phyloP scores from a whole-genome alignment of 164 flowering plant species.

The Piper betle region DNA sequence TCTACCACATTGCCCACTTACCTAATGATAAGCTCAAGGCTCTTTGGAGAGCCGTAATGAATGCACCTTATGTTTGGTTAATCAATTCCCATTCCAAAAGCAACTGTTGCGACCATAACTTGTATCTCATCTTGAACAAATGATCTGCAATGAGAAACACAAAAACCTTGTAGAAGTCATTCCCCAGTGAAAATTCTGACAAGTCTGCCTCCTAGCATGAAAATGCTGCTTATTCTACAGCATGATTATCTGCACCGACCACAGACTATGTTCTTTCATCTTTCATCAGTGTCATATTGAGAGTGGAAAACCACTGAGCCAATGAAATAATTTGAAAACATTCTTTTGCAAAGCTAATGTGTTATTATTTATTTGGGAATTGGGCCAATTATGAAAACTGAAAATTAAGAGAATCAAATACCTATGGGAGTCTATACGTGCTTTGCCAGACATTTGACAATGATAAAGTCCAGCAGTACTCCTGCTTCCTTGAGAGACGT shows the following conservation, averaged over 20 bases:
- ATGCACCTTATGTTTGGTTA: constrained; percentile 47
- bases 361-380: too few species aligned
- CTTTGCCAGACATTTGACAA: constrained; percentile 42
- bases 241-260: too few species aligned
- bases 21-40: constrained; percentile 52
- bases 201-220: background rate
- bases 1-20: constrained; percentile 61
- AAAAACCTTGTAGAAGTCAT: background rate
- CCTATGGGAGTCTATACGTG: constrained; percentile 54
- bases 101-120: constrained; percentile 61
- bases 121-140: constrained; percentile 45
- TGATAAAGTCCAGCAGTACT: constrained; percentile 48
- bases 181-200: background rate
- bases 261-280: too few species aligned
- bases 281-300: too few species aligned
- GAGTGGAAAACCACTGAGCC: too few species aligned
- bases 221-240: too few species aligned
- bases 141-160: constrained; percentile 19
- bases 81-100: constrained; percentile 72
- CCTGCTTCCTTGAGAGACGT: constrained; percentile 31
- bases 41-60: constrained; percentile 66
- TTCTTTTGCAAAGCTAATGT: too few species aligned
- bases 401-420: constrained; percentile 2
- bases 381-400: background rate
- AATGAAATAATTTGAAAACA: too few species aligned